A percentile compares a stretch with the other conserved stretches of the same genome.
phyloP scores from a whole-genome alignment of 2,329 filamentous ascomycete genomes.

The Scedosporium aurantiacum region DNA sequence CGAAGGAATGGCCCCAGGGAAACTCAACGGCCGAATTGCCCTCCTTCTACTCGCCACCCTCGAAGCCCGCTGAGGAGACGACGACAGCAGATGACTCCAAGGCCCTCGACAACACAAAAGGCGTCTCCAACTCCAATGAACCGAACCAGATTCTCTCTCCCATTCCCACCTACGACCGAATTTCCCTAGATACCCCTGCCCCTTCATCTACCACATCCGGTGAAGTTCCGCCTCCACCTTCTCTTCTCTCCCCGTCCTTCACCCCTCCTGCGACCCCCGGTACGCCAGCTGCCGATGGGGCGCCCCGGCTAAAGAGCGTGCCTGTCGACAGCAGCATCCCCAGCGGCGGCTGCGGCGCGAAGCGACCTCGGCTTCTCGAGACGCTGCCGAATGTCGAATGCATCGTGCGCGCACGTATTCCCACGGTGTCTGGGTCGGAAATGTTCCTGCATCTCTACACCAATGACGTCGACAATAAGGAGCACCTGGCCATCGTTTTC shows the following conservation, averaged over 20 bases:
- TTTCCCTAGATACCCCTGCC: constrained; percentile 5
- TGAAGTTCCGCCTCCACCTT: constrained; percentile 37
- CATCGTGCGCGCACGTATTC: constrained; percentile 87
- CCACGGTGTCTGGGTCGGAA: constrained; percentile 80
- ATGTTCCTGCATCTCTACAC: constrained; percentile 96
- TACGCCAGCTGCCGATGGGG: constrained; percentile 37
- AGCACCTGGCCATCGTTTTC: constrained; percentile 95
- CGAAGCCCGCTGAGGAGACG: background rate
- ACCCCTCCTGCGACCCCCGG: constrained; percentile 60
- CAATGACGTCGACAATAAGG: constrained; percentile 88
- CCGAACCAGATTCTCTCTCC: background rate
- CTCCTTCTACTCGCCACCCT: constrained; percentile 11
- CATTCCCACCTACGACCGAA: constrained; percentile 1
- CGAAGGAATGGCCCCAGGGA: background rate
- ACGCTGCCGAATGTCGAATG: constrained; percentile 80
- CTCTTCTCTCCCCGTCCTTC: constrained; percentile 78
- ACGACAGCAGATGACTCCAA: background rate
- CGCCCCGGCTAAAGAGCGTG: constrained; percentile 33
- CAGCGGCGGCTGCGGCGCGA: constrained; percentile 48
- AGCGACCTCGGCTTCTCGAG: constrained; percentile 61
- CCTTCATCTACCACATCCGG: constrained; percentile 7
- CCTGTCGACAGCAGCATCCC: constrained; percentile 49
- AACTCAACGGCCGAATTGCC: constrained; percentile 6
- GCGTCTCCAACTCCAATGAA: background rate
- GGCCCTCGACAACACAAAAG: background rate